Base-by-base conservation (phyloP, 176 grass and related monocot genomes). In the Metroxylon sagu region DNA sequence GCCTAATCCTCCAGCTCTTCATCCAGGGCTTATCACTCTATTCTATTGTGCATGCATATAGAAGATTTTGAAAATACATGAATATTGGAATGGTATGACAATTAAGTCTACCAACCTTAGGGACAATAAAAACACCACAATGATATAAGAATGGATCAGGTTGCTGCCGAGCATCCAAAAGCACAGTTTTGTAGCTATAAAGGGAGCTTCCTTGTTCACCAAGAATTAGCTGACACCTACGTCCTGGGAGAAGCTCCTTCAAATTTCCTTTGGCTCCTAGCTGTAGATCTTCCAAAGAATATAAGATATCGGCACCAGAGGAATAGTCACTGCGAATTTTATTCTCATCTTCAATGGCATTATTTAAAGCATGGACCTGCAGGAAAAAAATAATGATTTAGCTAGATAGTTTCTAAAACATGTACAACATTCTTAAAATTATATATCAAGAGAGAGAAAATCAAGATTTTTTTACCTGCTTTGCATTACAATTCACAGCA, bases 71-170 rank as follows among this genome's bases (percentile, higher is more conserved):
- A 56, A 52, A 54, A 69, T 7, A 55, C 29, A 55, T 27, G 26
- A 6, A 26, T 19, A 6, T 17, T 4, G 16, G 52, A 67, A 58
- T 15, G 2, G 31, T 29, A 57, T 18, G 28, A n/a, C 5, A 3
- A 19, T 19, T 53, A 57, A 60, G 25, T 61, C 26, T 65, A 29
- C 80, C 54, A 18, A 97, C 92, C 92, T 97, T 91, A 67, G 92
- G 87, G 56, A 88, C 84, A 50, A 97, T 90, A 75, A 97, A 91
- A 83, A 97, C 73, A 35, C 83, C 92, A 71, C 84, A 91, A n/a
- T 74, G 81, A 29, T 91, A 97, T 23, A 61, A 56, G 71, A 88
- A 88, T 69, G 66, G 74, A 56, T 82, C 87, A 3, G 59, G 73
- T 80, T 69, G 75, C 56, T 79, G 82, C 65, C 82, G 72, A 59